Base-by-base conservation (phyloP, 306 rosid species). In the Hippophae rhamnoides region DNA sequence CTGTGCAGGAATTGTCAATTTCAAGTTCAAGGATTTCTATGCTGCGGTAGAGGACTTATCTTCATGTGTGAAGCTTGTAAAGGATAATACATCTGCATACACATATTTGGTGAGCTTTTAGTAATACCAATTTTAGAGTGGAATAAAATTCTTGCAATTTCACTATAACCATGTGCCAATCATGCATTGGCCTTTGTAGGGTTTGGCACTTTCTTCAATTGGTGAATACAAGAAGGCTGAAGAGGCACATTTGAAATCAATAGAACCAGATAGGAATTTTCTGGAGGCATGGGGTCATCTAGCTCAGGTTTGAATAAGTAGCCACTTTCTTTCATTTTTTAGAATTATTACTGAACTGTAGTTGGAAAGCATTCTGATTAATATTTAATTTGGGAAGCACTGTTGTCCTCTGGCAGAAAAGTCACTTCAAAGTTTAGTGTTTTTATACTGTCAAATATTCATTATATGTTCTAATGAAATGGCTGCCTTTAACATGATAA, bases 221-320 rank as follows among this genome's bases (percentile, higher is more conserved):
- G 97, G 97, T 50, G 89, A 89, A 64, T 86, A 83, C 75, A 72
- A 80, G 68, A 79, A 69, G 75, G 92, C 92, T 1, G 85, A 89
- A 81, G 95, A 89, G 78, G 95, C 85, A 62, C 97, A 86, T 79
- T 57, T 81, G 70, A 86, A 72, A 72, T 68, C 97, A 18, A 81
- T 89, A 74, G 81, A 81, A 69, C 60, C 86, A 73, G 95, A 89
- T 73, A 67, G 52, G 57, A 84, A 68, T 69, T 89, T 89, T 58
- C 92, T 83, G 8, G 95, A 86, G 81, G 95, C 95, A 56, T 79
- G 97, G 97, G 85, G 71, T 64, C 87, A 86, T 78, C 82, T 89
- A 64, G 76, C 85, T 63, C 97, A 83, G 97, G 95, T 89, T 83
- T 48, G 52, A 62, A 7, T 57, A 59, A 25, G 44, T 6, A 47